These are phyloP conservation scores for Claviceps digitariae DNA, from an alignment of 2,329 filamentous ascomycete genomes.

Conservation along the genomic window DNA sequence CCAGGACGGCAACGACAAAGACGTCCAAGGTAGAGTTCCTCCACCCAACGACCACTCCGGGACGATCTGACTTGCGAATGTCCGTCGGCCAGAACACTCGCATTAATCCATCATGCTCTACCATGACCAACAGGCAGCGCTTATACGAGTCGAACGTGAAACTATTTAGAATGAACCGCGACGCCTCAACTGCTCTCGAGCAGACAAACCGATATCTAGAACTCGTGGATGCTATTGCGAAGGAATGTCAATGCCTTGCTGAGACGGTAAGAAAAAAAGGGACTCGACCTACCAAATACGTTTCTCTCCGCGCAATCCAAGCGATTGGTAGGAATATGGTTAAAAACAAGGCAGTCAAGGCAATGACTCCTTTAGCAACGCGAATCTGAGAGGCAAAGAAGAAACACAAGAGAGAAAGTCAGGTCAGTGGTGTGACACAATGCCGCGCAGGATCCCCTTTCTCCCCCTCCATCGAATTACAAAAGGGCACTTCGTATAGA, in stretches of 20 bases:
- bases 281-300: constrained; percentile 50
- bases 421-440: not conserved
- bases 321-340: constrained; percentile 73
- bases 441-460: not conserved
- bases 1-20: constrained; percentile 77
- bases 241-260: not conserved
- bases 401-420: not conserved
- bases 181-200: constrained; percentile 85
- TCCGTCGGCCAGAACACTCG: constrained; percentile 98
- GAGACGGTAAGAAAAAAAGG: not conserved
- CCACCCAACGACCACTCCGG: constrained; percentile 90
- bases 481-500: not conserved
- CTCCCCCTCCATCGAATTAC: not conserved
- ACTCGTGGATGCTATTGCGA: constrained; percentile 62
- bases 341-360: constrained; percentile 75
- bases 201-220: constrained; percentile 69
- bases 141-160: constrained; percentile 8
- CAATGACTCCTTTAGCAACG: constrained; percentile 69
- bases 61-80: constrained; percentile 53
- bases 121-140: constrained; percentile 38
- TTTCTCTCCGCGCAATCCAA: constrained; percentile 68
- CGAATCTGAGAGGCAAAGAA: constrained; percentile 45
- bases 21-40: constrained; percentile 83
- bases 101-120: constrained; percentile 77
- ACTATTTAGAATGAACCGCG: constrained; percentile 74